These are phyloP conservation scores for Posidonia australis DNA, from an alignment of 106 monocot genomes.

Conservation along the genomic window DNA sequence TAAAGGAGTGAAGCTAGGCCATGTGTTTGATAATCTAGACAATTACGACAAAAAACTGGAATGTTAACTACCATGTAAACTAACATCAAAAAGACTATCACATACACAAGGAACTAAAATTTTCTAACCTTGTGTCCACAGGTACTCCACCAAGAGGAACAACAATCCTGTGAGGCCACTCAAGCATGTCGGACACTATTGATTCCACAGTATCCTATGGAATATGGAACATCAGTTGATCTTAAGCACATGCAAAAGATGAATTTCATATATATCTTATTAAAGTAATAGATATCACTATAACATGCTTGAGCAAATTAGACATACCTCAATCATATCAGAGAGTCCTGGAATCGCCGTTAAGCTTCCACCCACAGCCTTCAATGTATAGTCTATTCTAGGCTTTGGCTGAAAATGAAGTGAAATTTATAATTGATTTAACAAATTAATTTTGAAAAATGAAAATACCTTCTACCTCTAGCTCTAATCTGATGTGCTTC, in stretches of 20 bases:
- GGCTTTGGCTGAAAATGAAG: constrained; percentile 71
- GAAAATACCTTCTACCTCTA: not conserved
- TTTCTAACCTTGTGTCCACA: constrained; percentile 65
- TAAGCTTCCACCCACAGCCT: constrained; percentile 94
- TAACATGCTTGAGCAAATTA: not conserved
- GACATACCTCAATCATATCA: constrained; percentile 90
- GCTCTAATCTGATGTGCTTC: too few species aligned
- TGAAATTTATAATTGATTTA: not conserved
- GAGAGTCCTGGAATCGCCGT: constrained; percentile 94
- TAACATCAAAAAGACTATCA: not conserved
- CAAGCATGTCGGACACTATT: constrained; percentile 75
- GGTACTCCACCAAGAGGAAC: constrained; percentile 84
- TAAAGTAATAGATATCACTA: not conserved
- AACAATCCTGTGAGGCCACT: constrained; percentile 97
- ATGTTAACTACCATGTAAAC: not conserved
- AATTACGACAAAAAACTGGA: too few species aligned
- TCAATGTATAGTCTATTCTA: constrained; percentile 81
- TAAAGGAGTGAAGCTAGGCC: too few species aligned
- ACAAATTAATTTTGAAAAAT: not conserved
- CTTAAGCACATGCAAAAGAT: not conserved
- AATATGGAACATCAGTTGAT: not conserved
- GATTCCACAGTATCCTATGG: constrained; percentile 72
- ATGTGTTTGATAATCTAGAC: too few species aligned
- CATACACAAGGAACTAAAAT: not conserved
- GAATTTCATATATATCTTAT: not conserved